Base-by-base conservation (phyloP, 441 rosid genomes). In the Rhodomyrtus psidioides region DNA sequence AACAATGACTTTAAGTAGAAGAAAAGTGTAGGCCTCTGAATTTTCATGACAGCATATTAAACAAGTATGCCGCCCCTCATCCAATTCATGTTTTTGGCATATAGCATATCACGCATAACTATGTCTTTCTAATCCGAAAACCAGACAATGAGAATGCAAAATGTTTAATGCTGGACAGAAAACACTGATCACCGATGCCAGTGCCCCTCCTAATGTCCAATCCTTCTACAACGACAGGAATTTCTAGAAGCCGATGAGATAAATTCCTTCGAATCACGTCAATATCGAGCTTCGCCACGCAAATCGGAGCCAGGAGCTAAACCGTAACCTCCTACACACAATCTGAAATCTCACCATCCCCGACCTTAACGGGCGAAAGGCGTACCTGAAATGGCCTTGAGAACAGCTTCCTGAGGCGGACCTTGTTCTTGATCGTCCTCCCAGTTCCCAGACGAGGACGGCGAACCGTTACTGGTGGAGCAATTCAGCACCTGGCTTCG, bases 331-430 rank as follows among this genome's bases (percentile, higher is more conserved):
- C 46, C n/a, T n/a, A 44, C 9, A 30, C 49, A 6, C 76, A 19
- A 65, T 65, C 76, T 12, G 51, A 12, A 46, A 1, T 76, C 82
- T 57, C 39, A 39, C 62, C 53, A 26, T 30, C 62, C 34, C 51
- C 44, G 39, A 75, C 60, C 79, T 28, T 9, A 34, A 10, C 15
- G 46, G 49, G 34, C 75, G 44, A 62, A 30, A 62, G 1, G 21
- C 30, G 19, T 55, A 95, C 99, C 98, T 90, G 98, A 96, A 90
- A 97, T 97, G 86, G 97, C 98, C 88, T 94, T 97, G 60, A 97
- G 96, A 83, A 97, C 95, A 54, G 98, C 99, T 90, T 97, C 99
- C 85, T 96, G 99, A 58, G 99, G 98, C 6, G 98, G 99, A 1
- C 92, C 95, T 88, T 96, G 98, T 83, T 97, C 99, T 26, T 88